Evolutionary conservation across 1,284 basidiomycete species (phyloP).

Genomic region (Trametes sp.): DNA sequence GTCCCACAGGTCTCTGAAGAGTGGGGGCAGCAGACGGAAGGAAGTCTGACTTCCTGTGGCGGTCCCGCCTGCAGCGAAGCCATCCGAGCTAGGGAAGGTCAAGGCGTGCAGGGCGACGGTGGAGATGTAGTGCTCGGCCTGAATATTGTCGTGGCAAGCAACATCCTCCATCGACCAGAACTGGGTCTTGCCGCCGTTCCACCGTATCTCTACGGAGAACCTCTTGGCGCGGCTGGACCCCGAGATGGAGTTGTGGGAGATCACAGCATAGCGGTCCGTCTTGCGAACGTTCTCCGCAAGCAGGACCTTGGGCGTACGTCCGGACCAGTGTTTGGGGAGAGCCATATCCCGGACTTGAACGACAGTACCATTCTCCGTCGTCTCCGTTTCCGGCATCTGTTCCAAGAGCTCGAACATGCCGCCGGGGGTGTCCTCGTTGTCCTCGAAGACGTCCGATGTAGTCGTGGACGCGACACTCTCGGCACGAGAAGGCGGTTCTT

Average conservation of each 20-base stretch:
- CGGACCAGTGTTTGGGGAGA: conserved; percentile 83
- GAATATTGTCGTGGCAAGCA: conserved; percentile 79
- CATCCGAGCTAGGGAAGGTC: conserved; percentile 65
- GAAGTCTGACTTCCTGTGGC: conserved; percentile 58
- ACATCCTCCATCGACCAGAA: conserved; percentile 88
- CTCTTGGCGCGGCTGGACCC: conserved; percentile 75
- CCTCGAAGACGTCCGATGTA: conserved; percentile 56
- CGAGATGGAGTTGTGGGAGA: conserved; percentile 73
- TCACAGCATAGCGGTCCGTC: conserved; percentile 76
- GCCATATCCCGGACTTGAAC: conserved; percentile 79
- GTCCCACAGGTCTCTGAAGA: conserved; percentile 93
- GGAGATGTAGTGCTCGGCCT: conserved; percentile 93
- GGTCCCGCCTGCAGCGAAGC: conserved; percentile 62
- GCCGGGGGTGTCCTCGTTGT: conserved; percentile 62
- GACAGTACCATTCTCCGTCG: conserved; percentile 60
- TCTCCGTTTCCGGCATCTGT: conserved; percentile 61
- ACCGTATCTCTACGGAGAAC: conserved; percentile 74
- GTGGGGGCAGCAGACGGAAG: conserved; percentile 80
- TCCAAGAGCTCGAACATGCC: conserved; percentile 87
- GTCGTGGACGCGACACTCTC: conserved; percentile 16
- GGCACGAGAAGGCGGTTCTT: conserved; percentile 25
- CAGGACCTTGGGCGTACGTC: conserved; percentile 74
- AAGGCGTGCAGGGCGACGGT: conserved; percentile 86
- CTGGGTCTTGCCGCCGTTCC: conserved; percentile 69
- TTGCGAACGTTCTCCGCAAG: conserved; percentile 73